These are phyloP conservation scores for Coemansia sp. DNA, from an alignment of 192 early-diverging fungal species.

Conservation along the genomic window DNA sequence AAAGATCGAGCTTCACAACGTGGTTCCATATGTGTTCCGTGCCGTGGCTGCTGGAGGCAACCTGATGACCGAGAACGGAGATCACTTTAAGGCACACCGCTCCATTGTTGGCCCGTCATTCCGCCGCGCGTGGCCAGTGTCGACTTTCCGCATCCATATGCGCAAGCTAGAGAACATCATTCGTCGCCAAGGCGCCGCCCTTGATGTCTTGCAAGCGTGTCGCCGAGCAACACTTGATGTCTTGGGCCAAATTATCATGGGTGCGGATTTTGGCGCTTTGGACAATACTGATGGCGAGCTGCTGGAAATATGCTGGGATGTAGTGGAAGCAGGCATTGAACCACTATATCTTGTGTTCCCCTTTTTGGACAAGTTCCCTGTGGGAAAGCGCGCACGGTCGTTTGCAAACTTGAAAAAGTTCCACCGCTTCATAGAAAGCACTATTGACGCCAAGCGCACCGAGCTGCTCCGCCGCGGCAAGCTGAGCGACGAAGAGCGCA, in stretches of 20 bases:
- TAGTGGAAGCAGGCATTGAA: constrained; percentile 42
- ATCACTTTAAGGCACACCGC: constrained; percentile 45
- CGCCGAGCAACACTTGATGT: constrained; percentile 45
- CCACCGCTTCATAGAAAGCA: constrained; percentile 45
- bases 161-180: constrained; percentile 32
- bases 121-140: constrained; percentile 45
- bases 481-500: constrained; percentile 44
- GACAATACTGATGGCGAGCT: constrained; percentile 43
- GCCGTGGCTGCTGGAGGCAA: constrained; percentile 47
- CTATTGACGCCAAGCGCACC: constrained; percentile 34
- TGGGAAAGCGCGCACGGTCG: constrained; percentile 37
- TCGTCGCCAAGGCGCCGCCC: neutral
- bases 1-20: constrained; percentile 49
- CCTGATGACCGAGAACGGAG: constrained; percentile 50
- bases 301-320: constrained; percentile 48
- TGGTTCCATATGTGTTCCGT: constrained; percentile 44
- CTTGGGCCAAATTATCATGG: constrained; percentile 49
- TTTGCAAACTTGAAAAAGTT: constrained; percentile 37
- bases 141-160: constrained; percentile 30
- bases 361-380: constrained; percentile 44
- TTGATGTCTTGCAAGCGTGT: constrained; percentile 36
- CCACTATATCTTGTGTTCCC: constrained; percentile 54
- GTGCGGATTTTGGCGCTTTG: constrained; percentile 46
- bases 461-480: constrained; percentile 19
- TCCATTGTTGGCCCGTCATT: constrained; percentile 46